phyloP scores from a whole-genome alignment of 345 rosid genomes.

The Eucalyptus sideroxylon region DNA sequence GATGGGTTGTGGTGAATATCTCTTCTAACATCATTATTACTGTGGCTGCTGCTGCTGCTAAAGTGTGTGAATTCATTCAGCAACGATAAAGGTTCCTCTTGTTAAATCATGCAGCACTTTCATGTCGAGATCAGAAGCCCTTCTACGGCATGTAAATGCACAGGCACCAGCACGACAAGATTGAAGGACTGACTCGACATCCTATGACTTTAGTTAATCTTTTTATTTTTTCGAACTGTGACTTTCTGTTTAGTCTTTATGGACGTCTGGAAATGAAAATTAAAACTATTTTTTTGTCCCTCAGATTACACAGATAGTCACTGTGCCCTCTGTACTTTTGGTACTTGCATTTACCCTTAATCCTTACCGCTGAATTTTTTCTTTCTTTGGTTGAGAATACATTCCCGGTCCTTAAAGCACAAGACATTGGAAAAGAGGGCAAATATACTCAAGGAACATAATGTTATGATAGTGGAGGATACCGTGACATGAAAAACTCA shows the following conservation, averaged over 20 bases:
- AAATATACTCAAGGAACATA: neutral
- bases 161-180: neutral
- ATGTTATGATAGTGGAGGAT: rapidly evolving
- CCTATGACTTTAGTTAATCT: neutral
- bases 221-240: neutral
- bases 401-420: neutral
- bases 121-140: neutral
- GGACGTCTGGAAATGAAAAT: neutral
- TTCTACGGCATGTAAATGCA: neutral
- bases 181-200: neutral
- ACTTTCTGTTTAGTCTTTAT: neutral
- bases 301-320: neutral
- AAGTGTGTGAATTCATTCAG: neutral
- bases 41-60: neutral
- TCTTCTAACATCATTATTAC: neutral
- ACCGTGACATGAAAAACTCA: neutral
- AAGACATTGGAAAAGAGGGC: neutral
- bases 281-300: neutral
- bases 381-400: neutral
- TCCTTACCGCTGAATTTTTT: neutral
- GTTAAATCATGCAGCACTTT: neutral
- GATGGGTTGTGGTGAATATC: neutral
- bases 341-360: neutral
- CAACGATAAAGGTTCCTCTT: neutral
- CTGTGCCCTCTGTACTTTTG: neutral